Evolutionary conservation across 2,329 filamentous ascomycete genomes (phyloP).

Genomic region (Fusarium anguioides): DNA sequence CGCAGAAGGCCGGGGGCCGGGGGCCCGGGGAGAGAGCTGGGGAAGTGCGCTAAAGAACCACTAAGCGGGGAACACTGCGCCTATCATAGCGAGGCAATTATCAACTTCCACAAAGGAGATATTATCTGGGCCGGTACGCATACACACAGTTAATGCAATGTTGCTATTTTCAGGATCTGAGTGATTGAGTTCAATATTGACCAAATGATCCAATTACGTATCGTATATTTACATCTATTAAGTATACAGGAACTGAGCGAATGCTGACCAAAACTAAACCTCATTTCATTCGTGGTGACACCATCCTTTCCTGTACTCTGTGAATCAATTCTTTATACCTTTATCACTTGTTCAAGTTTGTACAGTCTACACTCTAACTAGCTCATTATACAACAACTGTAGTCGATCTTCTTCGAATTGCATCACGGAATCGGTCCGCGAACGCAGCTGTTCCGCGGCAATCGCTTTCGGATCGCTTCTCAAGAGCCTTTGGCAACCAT

Average conservation of each 20-base stretch:
- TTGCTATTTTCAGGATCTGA: background rate
- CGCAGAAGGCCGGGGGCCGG: background rate
- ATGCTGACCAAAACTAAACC: background rate
- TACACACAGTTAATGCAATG: background rate
- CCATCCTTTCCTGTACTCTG: background rate
- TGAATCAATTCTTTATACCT: background rate
- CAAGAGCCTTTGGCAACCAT: conserved; percentile 69
- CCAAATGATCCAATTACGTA: no score
- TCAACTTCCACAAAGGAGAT: conserved; percentile 22
- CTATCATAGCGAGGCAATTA: conserved; percentile 43
- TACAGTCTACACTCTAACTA: background rate
- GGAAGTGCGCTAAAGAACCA: conserved; percentile 37
- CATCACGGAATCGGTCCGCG: conserved; percentile 63
- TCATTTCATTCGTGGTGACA: background rate
- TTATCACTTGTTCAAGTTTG: background rate
- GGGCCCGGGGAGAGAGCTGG: no score
- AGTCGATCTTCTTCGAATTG: conserved; percentile 53
- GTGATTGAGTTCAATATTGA: background rate
- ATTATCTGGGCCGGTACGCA: no score
- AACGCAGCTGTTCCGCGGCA: conserved; percentile 64
- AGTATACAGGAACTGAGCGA: background rate
- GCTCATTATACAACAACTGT: conserved; percentile 27
- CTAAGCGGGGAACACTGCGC: conserved; percentile 18
- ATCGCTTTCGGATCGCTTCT: conserved; percentile 64
- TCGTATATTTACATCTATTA: no score